These are phyloP conservation scores for Eucalyptus microcorys DNA, from an alignment of 345 rosid species.

Conservation along the genomic window DNA sequence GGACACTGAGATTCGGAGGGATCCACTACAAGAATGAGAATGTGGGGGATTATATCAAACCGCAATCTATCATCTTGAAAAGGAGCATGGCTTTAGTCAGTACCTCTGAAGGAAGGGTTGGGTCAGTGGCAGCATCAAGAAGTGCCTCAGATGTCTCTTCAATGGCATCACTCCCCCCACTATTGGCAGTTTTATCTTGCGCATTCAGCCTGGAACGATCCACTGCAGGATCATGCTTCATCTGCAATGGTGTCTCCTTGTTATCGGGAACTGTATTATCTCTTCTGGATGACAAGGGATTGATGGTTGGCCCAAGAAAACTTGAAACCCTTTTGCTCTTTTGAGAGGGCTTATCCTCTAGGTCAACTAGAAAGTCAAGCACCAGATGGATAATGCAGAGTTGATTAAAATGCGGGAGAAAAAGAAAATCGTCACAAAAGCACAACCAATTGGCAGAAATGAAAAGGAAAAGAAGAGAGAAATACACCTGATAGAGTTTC, in stretches of 20 bases:
- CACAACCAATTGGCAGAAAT: not conserved
- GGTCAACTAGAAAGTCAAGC: conserved; percentile 41
- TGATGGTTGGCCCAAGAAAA: conserved; percentile 11
- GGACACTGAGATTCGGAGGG: conserved; percentile 84
- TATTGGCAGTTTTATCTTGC: conserved; percentile 21
- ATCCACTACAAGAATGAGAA: conserved; percentile 63
- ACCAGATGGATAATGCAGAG: not conserved
- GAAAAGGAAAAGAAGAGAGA: not conserved
- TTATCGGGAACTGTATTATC: conserved; percentile 22
- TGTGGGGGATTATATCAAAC: not conserved
- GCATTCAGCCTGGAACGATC: conserved; percentile 17
- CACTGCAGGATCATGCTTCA: conserved; percentile 13
- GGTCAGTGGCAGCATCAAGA: conserved; percentile 28
- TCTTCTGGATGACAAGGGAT: conserved; percentile 23
- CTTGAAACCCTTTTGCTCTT: conserved; percentile 22
- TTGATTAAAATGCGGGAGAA: not conserved
- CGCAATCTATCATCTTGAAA: not conserved
- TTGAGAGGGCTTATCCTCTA: conserved; percentile 50
- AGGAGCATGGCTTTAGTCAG: not conserved
- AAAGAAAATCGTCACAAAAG: not conserved
- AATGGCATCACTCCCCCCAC: conserved; percentile 19
- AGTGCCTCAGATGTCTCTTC: conserved; percentile 20
- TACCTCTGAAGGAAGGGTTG: conserved; percentile 80
- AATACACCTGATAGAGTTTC: conserved; percentile 80
- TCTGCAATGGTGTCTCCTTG: conserved; percentile 28